Conservation (phyloP, 257 asterid species). For the Gentiana dahurica region DNA sequence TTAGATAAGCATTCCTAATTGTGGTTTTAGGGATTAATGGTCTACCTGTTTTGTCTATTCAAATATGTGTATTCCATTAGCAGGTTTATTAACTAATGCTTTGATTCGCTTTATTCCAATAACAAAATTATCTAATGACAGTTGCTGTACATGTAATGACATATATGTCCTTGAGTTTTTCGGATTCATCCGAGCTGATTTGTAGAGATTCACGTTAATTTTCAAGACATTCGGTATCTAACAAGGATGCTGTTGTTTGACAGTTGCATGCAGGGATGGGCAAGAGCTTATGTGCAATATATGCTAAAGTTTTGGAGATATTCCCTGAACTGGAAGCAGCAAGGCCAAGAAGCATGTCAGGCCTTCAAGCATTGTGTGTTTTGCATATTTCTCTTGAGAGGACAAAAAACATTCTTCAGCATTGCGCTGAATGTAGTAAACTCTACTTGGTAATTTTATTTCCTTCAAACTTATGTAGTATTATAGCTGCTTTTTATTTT, state of each 20-base stretch:
- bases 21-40: no score
- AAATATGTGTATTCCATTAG: no score
- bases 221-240: constrained; percentile 3
- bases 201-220: constrained; percentile 1
- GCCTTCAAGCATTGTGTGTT: constrained; percentile 95
- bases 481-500: no score
- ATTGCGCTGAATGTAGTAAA: constrained; percentile 94
- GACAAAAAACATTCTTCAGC: constrained; percentile 87
- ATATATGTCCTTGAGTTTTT: no score
- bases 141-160: no score
- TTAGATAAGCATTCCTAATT: no score
- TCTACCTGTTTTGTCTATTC: no score
- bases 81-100: no score
- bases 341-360: constrained; percentile 95
- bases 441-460: constrained; percentile 68
- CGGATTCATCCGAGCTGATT: background rate
- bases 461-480: background rate
- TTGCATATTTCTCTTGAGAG: constrained; percentile 98
- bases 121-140: no score
- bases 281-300: constrained; percentile 62
- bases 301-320: constrained; percentile 65
- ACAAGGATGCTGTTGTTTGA: constrained; percentile 20
- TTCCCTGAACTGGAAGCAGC: constrained; percentile 97
- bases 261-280: constrained; percentile 99
- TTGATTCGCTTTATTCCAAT: no score